phyloP scores from a whole-genome alignment of 2,329 filamentous ascomycete genomes.

The Laburnicola sp. region DNA sequence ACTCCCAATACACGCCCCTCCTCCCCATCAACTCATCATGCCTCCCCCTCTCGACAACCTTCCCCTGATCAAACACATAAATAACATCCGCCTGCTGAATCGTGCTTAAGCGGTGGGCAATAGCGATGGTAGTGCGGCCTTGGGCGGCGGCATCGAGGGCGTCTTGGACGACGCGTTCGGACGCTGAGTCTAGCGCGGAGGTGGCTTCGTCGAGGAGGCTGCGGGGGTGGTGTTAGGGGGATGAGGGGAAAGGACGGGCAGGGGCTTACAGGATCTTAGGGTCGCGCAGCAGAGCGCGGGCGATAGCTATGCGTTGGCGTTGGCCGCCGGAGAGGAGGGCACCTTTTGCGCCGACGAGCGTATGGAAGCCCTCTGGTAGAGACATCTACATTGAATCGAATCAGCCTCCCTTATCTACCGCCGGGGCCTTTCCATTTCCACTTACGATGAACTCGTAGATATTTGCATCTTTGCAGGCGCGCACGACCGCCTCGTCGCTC shows the following conservation, averaged over 20 bases:
- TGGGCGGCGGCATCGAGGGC: slow-evolving; percentile 80
- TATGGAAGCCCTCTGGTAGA: slow-evolving; percentile 73
- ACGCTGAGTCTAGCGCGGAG: slow-evolving; percentile 42
- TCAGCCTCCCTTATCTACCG: not conserved
- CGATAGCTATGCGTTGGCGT: slow-evolving; percentile 94
- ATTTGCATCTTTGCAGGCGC: slow-evolving; percentile 72
- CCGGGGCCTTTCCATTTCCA: not conserved
- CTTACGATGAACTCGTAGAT: slow-evolving; percentile 45
- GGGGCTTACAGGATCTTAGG: slow-evolving; percentile 79
- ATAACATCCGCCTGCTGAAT: slow-evolving; percentile 95
- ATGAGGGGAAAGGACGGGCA: slow-evolving; percentile 64
- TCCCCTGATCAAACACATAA: slow-evolving; percentile 92
- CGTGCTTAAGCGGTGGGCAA: slow-evolving; percentile 87
- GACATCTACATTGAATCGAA: slow-evolving; percentile 24
- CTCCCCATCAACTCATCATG: slow-evolving; percentile 62
- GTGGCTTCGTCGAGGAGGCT: slow-evolving; percentile 46
- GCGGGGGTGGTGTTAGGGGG: slow-evolving; percentile 8
- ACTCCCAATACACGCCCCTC: slow-evolving; percentile 47
- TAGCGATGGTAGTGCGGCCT: slow-evolving; percentile 89
- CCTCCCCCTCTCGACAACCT: slow-evolving; percentile 80
- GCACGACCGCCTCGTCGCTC: slow-evolving; percentile 70
- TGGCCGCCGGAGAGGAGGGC: slow-evolving; percentile 69
- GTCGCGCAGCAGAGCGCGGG: slow-evolving; percentile 85
- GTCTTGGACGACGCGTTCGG: slow-evolving; percentile 76
- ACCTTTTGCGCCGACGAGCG: slow-evolving; percentile 84